Base-by-base conservation (phyloP, 1,284 basidiomycete genomes). In the Golubevia pallescens region DNA sequence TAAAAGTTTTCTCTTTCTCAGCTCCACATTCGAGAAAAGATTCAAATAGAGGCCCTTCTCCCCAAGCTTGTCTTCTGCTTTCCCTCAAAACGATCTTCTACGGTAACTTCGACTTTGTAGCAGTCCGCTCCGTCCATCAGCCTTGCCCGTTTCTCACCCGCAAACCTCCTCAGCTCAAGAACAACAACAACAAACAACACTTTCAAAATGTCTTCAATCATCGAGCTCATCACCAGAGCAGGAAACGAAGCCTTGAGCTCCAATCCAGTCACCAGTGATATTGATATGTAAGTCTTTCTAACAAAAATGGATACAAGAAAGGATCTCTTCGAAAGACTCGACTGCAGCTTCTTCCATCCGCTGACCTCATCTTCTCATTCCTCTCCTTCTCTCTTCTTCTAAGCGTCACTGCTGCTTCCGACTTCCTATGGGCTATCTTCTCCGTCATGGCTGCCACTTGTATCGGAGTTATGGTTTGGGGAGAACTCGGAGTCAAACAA, bases 361-460 rank as follows among this genome's bases (percentile, higher is more conserved):
- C 42, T 13, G 28, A 28, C 28, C 16, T 48, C 42, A 13, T 10
- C 42, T 48, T 48, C 42, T 16, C 13, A 48, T 16, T 48, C 42
- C 13, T 48, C 16, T 48, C 42, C 42, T 16, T 10, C 16, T 48
- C 16, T 10, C 42, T 16, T 48, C 42, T 48, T 16, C 13, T 16
- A 48, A 71, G 78, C 62, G 72, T 71, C 60, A 74, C 70, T 54
- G 58, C 57, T 10, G 78, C 69, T 4, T 88, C 88, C 0, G 87
- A 89, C 80, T 91, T 88, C 87, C 86, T 86, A 3, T 86, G 86
- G 86, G 76, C 77, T n/a, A 74, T 84, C 63, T 86, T 86, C 63
- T 67, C 77, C 13, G 63, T 85, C 60, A 86, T 86, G 84, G 68
- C 72, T 52, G n/a, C 67, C 7, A 70, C 72, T 20, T 78, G 75